Evolutionary conservation across 2,329 filamentous ascomycete species (phyloP).

Genomic region (Botrytis cinerea): DNA sequence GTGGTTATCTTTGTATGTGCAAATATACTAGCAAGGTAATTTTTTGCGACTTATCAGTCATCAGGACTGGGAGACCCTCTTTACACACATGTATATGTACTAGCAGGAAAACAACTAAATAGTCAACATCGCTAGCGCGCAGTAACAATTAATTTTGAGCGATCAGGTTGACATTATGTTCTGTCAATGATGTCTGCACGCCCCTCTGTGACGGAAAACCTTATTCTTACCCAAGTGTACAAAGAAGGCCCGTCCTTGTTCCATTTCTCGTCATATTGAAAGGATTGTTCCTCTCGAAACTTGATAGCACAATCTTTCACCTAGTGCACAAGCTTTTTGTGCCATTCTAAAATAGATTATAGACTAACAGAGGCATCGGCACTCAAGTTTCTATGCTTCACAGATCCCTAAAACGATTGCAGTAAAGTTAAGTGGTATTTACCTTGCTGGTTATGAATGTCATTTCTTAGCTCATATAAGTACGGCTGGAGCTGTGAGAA

Average conservation of each 20-base stretch:
- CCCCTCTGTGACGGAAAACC: not conserved
- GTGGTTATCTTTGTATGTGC: constrained; percentile 1
- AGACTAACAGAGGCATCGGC: not conserved
- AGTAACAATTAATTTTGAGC: not conserved
- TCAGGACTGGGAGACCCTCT: not conserved
- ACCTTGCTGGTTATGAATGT: too few relatives aligned
- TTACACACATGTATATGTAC: constrained; percentile 23
- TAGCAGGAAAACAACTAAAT: constrained; percentile 19
- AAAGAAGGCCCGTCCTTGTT: not conserved
- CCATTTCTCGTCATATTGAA: not conserved
- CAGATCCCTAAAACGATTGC: not conserved
- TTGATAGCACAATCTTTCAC: not conserved
- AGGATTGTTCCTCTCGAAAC: not conserved
- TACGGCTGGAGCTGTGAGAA: not conserved
- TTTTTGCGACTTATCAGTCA: not conserved
- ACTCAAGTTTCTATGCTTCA: not conserved
- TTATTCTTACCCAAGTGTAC: not conserved
- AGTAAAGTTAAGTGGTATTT: not conserved
- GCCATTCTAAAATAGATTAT: not conserved
- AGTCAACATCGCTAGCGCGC: constrained; percentile 5
- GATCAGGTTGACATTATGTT: not conserved
- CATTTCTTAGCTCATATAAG: not conserved
- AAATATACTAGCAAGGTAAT: not conserved
- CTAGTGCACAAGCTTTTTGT: not conserved
- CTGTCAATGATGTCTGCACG: not conserved